Evolutionary conservation across 179 eudicot species (phyloP).

Genomic region (Camellia oleifera): DNA sequence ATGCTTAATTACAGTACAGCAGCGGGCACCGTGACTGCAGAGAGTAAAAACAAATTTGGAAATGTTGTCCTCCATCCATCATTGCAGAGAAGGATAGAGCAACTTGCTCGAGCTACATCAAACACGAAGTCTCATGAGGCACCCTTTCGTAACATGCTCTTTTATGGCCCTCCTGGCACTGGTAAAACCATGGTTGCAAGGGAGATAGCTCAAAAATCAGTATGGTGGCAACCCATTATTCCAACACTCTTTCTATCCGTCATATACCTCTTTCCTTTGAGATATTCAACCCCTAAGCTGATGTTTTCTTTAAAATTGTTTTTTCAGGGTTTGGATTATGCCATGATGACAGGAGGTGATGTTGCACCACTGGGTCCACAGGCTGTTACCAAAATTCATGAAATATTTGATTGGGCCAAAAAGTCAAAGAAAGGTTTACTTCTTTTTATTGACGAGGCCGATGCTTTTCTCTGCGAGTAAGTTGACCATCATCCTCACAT

Average conservation of each 20-base stretch:
- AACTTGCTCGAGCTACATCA: constrained; percentile 91
- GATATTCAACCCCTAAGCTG: background rate
- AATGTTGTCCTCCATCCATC: constrained; percentile 86
- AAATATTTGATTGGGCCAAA: constrained; percentile 96
- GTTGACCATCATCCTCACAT: constrained; percentile 26
- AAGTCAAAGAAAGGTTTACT: constrained; percentile 84
- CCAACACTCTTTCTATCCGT: background rate
- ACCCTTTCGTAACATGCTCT: constrained; percentile 96
- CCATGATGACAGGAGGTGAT: constrained; percentile 99
- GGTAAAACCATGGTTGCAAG: constrained; percentile 97
- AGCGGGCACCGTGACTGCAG: constrained; percentile 35
- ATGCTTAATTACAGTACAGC: constrained; percentile 39
- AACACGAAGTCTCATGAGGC: constrained; percentile 93
- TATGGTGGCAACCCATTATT: constrained; percentile 20
- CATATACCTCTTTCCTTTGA: background rate
- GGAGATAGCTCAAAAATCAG: constrained; percentile 94
- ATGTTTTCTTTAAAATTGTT: background rate
- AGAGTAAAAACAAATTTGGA: constrained; percentile 55
- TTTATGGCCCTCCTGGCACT: constrained; percentile 99
- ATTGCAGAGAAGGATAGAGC: constrained; percentile 78
- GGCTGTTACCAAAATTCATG: constrained; percentile 96
- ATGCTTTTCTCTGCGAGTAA: constrained; percentile 98
- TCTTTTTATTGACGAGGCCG: constrained; percentile 97
- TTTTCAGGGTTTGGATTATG: constrained; percentile 93
- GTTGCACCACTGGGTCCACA: constrained; percentile 96